Evolutionary conservation across 495 filamentous ascomycete species (phyloP), one percentile per base, ranked within the genome.

Genomic region (Beverwykella pulmonaria): DNA sequence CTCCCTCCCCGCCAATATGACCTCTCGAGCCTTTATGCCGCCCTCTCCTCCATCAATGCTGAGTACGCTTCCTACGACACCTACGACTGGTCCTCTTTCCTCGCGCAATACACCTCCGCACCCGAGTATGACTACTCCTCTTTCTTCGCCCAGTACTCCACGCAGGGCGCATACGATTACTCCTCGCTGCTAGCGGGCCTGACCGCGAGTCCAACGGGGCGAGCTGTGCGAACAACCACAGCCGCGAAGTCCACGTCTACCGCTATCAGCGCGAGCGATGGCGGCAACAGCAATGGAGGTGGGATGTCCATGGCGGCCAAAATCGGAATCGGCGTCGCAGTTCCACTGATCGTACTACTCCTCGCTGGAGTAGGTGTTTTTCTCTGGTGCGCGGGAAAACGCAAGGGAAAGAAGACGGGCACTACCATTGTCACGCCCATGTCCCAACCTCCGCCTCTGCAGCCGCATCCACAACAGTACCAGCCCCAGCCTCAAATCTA

Each of bases 271-370:
- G 29, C 46, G 10, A 50, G 1, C 47, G 44, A 20, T 53, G 36
- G 53, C 9, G 29, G 48, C 36, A 25, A 36, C n/a, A 22, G 49
- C 12, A 27, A 50, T 57, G 34, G 34, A 14, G 34, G 67, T 26
- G 67, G 67, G 1, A 4, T 70, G 39, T 61, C 55, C 23, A 54
- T 19, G 23, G 67, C 47, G 2, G 67, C 61, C 22, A 70, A 70
- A 47, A 65, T 65, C 47, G 67, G 61, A 1, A 65, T 70, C 34
- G 67, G 57, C 10, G 61, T 65, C 52, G 67, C 14, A 1, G 67
- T 70, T 12, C 49, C 61, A 10, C 34, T 70, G 4, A 56, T 25
- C n/a, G 36, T 70, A 0, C 17, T 50, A n/a, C 19, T 61, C 14
- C 47, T 70, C 14, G 57, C 44, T 15, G 50, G 61, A 6, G 14